Evolutionary conservation across 345 rosid species (phyloP).

Genomic region (Ceriops decandra): DNA sequence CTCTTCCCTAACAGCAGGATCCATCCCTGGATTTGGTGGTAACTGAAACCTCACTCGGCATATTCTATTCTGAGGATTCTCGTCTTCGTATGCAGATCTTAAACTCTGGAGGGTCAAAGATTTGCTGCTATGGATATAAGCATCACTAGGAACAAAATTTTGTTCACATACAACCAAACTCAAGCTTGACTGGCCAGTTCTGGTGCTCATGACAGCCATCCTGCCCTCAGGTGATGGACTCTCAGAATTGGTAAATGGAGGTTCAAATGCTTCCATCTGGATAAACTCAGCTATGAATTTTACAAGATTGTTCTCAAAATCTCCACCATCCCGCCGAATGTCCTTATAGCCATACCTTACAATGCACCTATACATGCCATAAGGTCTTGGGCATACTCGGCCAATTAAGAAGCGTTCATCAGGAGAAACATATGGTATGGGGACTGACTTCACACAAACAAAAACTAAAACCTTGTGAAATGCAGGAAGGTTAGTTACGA

Average conservation of each 20-base stretch:
- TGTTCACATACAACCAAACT: constrained; percentile 50
- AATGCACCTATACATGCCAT: constrained; percentile 93
- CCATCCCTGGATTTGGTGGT: constrained; percentile 54
- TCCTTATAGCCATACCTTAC: constrained; percentile 96
- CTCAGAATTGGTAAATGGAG: constrained; percentile 53
- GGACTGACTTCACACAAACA: constrained; percentile 94
- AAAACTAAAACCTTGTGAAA: constrained; percentile 88
- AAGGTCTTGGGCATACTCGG: constrained; percentile 85
- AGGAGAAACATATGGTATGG: constrained; percentile 77
- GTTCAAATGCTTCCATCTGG: constrained; percentile 84
- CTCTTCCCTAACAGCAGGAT: constrained; percentile 72
- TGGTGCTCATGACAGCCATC: constrained; percentile 86
- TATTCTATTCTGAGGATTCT: constrained; percentile 53
- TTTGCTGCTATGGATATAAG: constrained; percentile 66
- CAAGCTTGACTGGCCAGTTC: constrained; percentile 44
- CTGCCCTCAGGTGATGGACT: constrained; percentile 72
- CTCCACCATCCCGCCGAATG: constrained; percentile 69
- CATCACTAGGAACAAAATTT: constrained; percentile 38
- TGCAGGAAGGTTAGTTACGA: constrained; percentile 91
- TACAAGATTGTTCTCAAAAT: constrained; percentile 79
- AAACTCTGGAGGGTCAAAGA: constrained; percentile 64
- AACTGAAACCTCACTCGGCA: constrained; percentile 63
- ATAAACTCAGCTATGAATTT: constrained; percentile 95
- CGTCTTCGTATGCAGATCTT: constrained; percentile 65
- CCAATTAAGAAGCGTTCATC: constrained; percentile 96